Percentiles rank a stretch among this genome's conserved stretches.
phyloP scores from a whole-genome alignment of 441 rosid genomes.

The Biscutella laevigata region DNA sequence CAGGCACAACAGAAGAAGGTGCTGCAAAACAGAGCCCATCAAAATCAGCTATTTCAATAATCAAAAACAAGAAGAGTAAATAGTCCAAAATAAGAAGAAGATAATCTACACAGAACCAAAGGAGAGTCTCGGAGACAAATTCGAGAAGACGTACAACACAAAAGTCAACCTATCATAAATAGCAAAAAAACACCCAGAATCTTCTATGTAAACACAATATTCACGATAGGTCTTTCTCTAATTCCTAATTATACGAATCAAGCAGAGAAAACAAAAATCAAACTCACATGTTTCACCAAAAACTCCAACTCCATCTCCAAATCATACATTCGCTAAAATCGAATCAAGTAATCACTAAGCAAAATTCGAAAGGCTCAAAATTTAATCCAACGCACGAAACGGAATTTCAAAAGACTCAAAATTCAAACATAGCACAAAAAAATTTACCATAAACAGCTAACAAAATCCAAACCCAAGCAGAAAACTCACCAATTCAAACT shows the following conservation, averaged over 20 bases:
- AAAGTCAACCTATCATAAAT: slow-evolving; percentile 22
- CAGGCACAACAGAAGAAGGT: not conserved
- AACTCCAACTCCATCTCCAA: not conserved
- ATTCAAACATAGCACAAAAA: not conserved
- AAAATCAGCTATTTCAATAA: slow-evolving; percentile 30
- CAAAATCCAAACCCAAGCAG: not conserved
- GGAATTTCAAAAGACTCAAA: not conserved
- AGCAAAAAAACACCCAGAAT: slow-evolving; percentile 18
- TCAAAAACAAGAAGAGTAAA: slow-evolving; percentile 20
- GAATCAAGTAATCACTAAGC: slow-evolving; percentile 16
- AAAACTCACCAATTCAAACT: slow-evolving; percentile 5
- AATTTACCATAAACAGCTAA: not conserved
- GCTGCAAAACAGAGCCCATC: slow-evolving; percentile 20
- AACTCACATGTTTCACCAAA: slow-evolving; percentile 2
- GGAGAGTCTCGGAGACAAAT: slow-evolving; percentile 8
- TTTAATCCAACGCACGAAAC: too few relatives aligned
- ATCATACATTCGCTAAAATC: slow-evolving; percentile 1
- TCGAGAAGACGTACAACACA: not conserved
- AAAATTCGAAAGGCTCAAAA: too few relatives aligned
- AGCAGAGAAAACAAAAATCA: slow-evolving; percentile 4
- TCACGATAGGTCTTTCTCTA: not conserved
- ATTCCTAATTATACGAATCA: not conserved
- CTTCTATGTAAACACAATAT: slow-evolving; percentile 14
- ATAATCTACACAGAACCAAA: not conserved
- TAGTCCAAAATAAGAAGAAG: not conserved